Evolutionary conservation across 257 asterid genomes (phyloP), one percentile per base, ranked within the genome.

Genomic region (Petrea volubilis): DNA sequence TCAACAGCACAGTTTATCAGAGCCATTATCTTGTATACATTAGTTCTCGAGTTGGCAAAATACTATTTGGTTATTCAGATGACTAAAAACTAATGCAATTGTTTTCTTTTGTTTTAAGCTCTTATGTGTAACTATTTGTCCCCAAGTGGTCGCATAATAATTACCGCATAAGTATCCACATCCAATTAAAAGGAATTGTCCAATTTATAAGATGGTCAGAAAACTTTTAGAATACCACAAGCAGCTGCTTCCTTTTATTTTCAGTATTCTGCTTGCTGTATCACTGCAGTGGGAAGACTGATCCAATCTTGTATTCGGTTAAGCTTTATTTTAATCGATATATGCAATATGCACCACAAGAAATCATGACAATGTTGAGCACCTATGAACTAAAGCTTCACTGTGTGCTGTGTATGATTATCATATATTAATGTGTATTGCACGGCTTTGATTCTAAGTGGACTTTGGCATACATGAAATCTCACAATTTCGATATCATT

Each of bases 381-480:
- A 21, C 49, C 23, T 58, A 29, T 29, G 27, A 31, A 18, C 20
- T 27, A 18, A 70, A 23, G 50, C 58, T 10, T 59, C 18, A 14
- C 20, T 51, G 33, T 33, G 49, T 47, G 34, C 11, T 56, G 8
- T 25, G 18, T 21, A 43, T 17, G 59, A 20, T 44, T 24, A 46
- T 21, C 31, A 12, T n/a, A 56, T 56, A 41, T 29, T 12, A 31
- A 36, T 13, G 23, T 57, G 17, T 61, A 25, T 34, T 17, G 7
- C 14, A 18, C 25, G 47, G 20, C 71, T 71, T 71, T 34, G 44
- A 44, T 60, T 70, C 66, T 64, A 34, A 40, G 17, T 74, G 64
- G 69, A 67, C 53, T 51, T 65, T 43, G 53, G 34, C 57, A 59
- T 34, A 1, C 41, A 14, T 46, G 21, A 29, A 57, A 34, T 43